Base-by-base conservation (phyloP, 106 monocot species). In the Platanthera zijinensis region DNA sequence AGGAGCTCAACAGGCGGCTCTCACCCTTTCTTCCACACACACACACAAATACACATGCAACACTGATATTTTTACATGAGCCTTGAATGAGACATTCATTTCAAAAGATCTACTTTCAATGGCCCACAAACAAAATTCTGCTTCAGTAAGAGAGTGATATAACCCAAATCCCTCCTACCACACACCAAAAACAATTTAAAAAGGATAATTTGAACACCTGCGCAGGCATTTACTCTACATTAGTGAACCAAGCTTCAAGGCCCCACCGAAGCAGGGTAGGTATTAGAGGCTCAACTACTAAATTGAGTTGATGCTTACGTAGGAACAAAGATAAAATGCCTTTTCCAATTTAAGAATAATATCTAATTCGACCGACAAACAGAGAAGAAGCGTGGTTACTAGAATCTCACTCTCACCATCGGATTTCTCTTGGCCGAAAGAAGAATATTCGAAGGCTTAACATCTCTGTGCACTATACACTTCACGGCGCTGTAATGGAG, bases 371-470 rank as follows among this genome's bases (percentile, higher is more conserved):
- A 74, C 6, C 22, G 54, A 51, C 17, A 8, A n/a, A 11, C n/a
- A 10, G n/a, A 7, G 74, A 52, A 32, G 8, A 21, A 18, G 46
- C 0, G 73, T 25, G 22, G 14, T n/a, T 12, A 15, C 70, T 39
- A 8, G 50, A 82, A 50, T 56, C 12, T 76, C 25, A 57, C 48
- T 30, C 81, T 82, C 74, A 95, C 95, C 78, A 83, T 92, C 54
- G 95, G 89, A 8, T 48, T 80, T 67, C 79, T 84, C 21, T 85
- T 86, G 51, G 92, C 85, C 6, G 92, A 86, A 28, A 95, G 87
- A 57, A 95, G 89, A 76, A 92, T 90, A 80, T 95, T 95, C 19
- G 95, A 87, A 17, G 95, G 88, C 84, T 95, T 95, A 75, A 95
- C 90, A 69, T 95, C 95, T 83, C 95, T 89, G 72, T 95, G 95